Conservation (phyloP, 2,329 filamentous ascomycete species). For the Magnaporthiopsis rhizophila region DNA sequence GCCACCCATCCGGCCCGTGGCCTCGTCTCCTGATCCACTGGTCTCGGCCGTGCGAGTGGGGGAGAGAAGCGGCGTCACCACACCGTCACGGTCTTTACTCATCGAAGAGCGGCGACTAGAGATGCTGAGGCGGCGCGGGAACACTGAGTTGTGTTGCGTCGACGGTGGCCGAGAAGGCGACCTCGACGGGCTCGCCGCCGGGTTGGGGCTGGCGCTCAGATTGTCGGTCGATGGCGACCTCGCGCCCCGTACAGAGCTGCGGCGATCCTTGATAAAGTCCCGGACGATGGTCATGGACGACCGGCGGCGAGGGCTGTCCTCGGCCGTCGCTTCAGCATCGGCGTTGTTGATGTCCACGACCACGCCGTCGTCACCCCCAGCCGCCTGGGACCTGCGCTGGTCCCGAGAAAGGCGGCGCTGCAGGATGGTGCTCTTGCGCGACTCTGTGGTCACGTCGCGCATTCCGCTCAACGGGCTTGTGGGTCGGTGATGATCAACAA, state of each 20-base stretch:
- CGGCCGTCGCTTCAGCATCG: neutral
- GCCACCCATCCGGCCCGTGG: conserved; percentile 19
- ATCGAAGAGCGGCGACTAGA: conserved; percentile 50
- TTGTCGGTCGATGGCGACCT: conserved; percentile 40
- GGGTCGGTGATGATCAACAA: conserved; percentile 47
- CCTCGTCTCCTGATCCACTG: conserved; percentile 40
- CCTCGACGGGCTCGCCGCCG: conserved; percentile 21
- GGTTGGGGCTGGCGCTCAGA: conserved; percentile 14
- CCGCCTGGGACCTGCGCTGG: conserved; percentile 25
- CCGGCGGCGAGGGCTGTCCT: conserved; percentile 31
- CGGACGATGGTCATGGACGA: conserved; percentile 53
- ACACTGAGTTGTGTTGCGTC: conserved; percentile 39
- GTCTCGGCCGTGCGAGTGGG: conserved; percentile 34
- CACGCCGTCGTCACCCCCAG: conserved; percentile 23
- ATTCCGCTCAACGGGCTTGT: conserved; percentile 6
- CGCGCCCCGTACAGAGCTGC: conserved; percentile 36
- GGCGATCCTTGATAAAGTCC: conserved; percentile 53
- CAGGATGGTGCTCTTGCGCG: conserved; percentile 33
- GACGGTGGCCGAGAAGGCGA: conserved; percentile 42
- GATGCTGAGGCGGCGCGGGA: conserved; percentile 56
- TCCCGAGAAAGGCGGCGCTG: conserved; percentile 40
- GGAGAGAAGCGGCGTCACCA: conserved; percentile 24
- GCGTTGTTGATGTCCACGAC: conserved; percentile 17
- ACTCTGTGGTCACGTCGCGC: neutral
- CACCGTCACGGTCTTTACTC: conserved; percentile 31